Evolutionary conservation across 2,329 filamentous ascomycete genomes (phyloP), one percentile per base, ranked within the genome.

Genomic region (Fusarium sp.): DNA sequence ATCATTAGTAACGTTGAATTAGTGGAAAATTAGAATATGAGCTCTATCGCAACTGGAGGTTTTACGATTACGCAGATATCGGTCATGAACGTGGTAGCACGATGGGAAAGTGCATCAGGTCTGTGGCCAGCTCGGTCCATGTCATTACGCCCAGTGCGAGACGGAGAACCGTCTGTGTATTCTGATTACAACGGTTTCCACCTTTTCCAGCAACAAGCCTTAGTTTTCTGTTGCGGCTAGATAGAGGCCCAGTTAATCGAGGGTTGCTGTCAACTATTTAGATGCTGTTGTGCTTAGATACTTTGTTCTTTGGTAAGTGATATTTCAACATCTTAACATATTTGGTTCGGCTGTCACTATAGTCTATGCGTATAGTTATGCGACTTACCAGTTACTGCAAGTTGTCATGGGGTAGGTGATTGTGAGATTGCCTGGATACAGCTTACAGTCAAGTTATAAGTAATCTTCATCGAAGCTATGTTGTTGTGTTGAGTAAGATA

Each of bases 401-500:
- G 25, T 10, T 46, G 12, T 10, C 44, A 21, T 15, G 8, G 15
- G 10, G 7, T 12, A 9, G 12, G 21, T 12, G 3, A 8, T 21
- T 46, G 14, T 12, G 6, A 38, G 7, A 38, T 38, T 38, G 19
- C 7, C 10, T 12, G 10, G 18, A 38, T 38, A 12, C 10, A 19
- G 10, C 19, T 38, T 21, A 7, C 4, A 11, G 10, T 16, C 19
- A 46, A 8, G 15, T 18, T 9, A 5, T 3, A 29, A 6, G 10
- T 4, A 6, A 6, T 6, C 11, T n/a, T 0, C 15, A 15, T 48
- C 27, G 14, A 29, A 9, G 4, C 5, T 31, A 1, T 31, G 10
- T 9, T 8, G 6, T 16, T 8, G 10, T 12, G 0, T 6, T 23
- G 10, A n/a, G 7, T 10, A 5, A 31, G 5, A 18, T 31, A 2